Percentiles rank a stretch among this genome's conserved stretches.
Evolutionary conservation across 495 filamentous ascomycete species (phyloP).

Genomic region (Penicillium subrubescens): DNA sequence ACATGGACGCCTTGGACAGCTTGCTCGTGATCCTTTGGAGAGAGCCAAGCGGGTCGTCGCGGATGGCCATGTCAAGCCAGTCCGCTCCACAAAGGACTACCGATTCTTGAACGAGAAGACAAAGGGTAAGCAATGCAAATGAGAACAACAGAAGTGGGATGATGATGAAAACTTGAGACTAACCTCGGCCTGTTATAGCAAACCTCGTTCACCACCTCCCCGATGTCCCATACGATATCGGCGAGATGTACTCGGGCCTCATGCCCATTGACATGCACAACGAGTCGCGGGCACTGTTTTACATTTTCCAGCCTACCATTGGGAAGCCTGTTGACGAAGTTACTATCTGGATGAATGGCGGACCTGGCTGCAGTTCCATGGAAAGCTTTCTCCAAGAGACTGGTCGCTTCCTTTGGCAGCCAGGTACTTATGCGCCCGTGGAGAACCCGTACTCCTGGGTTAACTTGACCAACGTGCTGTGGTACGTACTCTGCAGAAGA

Average conservation of each 20-base stretch:
- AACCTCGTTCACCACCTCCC: slow-evolving; percentile 71
- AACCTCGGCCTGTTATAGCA: slow-evolving; percentile 31
- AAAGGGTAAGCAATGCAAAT: slow-evolving; percentile 30
- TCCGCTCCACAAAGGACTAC: slow-evolving; percentile 27
- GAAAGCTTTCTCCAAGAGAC: slow-evolving; percentile 69
- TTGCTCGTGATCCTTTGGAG: slow-evolving; percentile 81
- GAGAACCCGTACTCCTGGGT: slow-evolving; percentile 69
- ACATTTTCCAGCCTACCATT: slow-evolving; percentile 52
- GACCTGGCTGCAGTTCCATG: slow-evolving; percentile 67
- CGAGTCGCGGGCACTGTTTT: slow-evolving; percentile 52
- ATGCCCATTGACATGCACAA: slow-evolving; percentile 66
- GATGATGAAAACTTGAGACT: too few relatives aligned
- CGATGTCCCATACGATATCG: slow-evolving; percentile 71
- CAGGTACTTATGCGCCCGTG: slow-evolving; percentile 58
- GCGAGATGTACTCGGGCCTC: slow-evolving; percentile 75
- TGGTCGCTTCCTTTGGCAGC: slow-evolving; percentile 64
- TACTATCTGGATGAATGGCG: slow-evolving; percentile 73
- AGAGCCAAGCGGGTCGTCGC: slow-evolving; percentile 77
- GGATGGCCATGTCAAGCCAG: slow-evolving; percentile 28
- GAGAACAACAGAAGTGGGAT: not conserved
- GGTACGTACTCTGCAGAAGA: slow-evolving; percentile 34
- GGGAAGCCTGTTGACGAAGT: slow-evolving; percentile 63
- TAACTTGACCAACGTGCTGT: slow-evolving; percentile 65
- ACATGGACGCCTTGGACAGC: slow-evolving; percentile 46
- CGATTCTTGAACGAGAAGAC: slow-evolving; percentile 43